These are phyloP conservation scores for Plasmodium billcollinsi DNA, from an alignment of 169 alveolate genomes.

Conservation along the genomic window DNA sequence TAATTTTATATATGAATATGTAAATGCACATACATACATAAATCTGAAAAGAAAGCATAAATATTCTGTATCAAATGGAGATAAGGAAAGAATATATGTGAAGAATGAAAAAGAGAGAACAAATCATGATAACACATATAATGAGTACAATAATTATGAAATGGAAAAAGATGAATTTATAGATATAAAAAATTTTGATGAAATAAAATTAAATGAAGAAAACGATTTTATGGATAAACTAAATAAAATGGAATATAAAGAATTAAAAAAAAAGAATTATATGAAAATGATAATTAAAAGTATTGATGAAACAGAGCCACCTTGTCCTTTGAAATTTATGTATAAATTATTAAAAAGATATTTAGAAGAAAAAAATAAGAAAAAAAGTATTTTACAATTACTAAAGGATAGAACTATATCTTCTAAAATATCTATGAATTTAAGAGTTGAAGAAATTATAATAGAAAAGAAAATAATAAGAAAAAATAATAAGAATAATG, in stretches of 20 bases:
- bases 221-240: neutral
- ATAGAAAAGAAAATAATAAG: neutral
- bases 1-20: too few species aligned
- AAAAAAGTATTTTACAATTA: conserved; percentile 53
- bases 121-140: too few species aligned
- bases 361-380: conserved; percentile 55
- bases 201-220: too few species aligned
- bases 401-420: conserved; percentile 33
- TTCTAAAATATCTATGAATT: conserved; percentile 41
- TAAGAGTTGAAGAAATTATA: conserved; percentile 65
- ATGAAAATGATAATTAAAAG: conserved; percentile 5
- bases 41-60: too few species aligned
- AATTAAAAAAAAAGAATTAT: conserved; percentile 3
- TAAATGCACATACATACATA: too few species aligned
- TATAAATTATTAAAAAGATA: conserved; percentile 55
- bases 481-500: neutral
- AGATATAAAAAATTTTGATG: too few species aligned
- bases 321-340: conserved; percentile 65
- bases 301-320: conserved; percentile 60
- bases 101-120: too few species aligned
- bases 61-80: too few species aligned
- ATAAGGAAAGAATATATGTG: too few species aligned
- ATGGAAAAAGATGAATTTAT: too few species aligned
- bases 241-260: neutral
- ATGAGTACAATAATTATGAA: too few species aligned